These are phyloP conservation scores for Pelargonium exstipulatum DNA, from an alignment of 441 rosid genomes.

Conservation along the genomic window DNA sequence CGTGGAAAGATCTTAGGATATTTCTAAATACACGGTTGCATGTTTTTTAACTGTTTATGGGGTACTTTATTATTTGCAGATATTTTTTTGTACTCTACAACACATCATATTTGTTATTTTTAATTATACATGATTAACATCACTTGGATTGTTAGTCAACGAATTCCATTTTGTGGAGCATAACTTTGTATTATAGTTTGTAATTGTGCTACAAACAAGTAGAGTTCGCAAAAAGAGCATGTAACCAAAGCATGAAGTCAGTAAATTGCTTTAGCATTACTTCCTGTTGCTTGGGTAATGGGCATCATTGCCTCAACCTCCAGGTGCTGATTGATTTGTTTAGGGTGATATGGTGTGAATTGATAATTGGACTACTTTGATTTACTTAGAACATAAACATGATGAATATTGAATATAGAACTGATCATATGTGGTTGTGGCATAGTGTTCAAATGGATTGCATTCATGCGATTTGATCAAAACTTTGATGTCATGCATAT, in stretches of 20 bases:
- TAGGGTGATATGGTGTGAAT: neutral
- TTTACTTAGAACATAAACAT: neutral
- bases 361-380: slow-evolving; percentile 3
- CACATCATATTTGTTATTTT: neutral
- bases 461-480: slow-evolving; percentile 9
- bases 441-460: neutral
- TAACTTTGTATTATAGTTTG: neutral
- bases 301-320: neutral
- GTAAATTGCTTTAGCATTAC: neutral
- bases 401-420: neutral
- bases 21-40: neutral
- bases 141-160: neutral
- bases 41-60: neutral
- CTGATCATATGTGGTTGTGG: neutral
- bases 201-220: neutral
- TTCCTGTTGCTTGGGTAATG: neutral
- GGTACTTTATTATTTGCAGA: neutral
- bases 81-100: neutral
- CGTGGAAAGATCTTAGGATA: neutral
- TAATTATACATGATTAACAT: no score
- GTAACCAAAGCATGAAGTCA: neutral
- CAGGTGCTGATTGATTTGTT: neutral
- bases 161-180: neutral
- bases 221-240: neutral
- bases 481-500: slow-evolving; percentile 11